Base-by-base conservation (phyloP, 1,139 yeast species). In the Pichia kudriavzevii region DNA sequence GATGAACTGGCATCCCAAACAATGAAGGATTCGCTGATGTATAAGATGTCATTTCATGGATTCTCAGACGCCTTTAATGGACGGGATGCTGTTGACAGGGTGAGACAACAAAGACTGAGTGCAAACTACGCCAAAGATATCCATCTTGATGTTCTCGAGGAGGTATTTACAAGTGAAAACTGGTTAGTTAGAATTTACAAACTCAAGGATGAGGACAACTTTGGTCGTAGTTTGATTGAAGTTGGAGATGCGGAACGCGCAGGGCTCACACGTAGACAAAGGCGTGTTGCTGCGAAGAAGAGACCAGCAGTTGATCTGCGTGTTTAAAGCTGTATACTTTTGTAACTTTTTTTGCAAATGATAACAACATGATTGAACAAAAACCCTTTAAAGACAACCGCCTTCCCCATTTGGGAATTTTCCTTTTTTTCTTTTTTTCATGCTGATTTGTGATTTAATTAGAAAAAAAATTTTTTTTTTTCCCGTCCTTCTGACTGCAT, bases 131-230 rank as follows among this genome's bases (percentile, higher is more conserved):
- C 63, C 8, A 66, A 68, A 36, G 64, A 74, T 21, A 81, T 83
- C 27, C 67, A 74, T 34, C 67, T 88, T 50, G 78, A 78, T 55
- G 79, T 79, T 34, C 67, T 88, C 31, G 98, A 93, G 53, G 99
- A 93, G 66, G 98, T 81, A 0, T 93, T 80, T 64, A 91, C 98
- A 2, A 72, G 93, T 35, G 95, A 87, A 56, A 93, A 91, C 67
- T 93, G 97, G 97, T 72, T 93, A 49, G 96, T 93, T 22, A 76
- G 99, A 64, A 74, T 93, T 44, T 93, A 83, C 67, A 84, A 87
- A 67, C 87, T 93, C 46, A 91, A 88, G 63, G 93, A 85, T 46
- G 69, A 74, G 42, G 99, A 93, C 59, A 76, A 75, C 46, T 74
- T 83, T 44, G 98, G 97, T 35, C 76, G 98, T 60, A 79, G 77